Conservation (phyloP, 805 yeast species). For the Starmerella tilneyi region DNA sequence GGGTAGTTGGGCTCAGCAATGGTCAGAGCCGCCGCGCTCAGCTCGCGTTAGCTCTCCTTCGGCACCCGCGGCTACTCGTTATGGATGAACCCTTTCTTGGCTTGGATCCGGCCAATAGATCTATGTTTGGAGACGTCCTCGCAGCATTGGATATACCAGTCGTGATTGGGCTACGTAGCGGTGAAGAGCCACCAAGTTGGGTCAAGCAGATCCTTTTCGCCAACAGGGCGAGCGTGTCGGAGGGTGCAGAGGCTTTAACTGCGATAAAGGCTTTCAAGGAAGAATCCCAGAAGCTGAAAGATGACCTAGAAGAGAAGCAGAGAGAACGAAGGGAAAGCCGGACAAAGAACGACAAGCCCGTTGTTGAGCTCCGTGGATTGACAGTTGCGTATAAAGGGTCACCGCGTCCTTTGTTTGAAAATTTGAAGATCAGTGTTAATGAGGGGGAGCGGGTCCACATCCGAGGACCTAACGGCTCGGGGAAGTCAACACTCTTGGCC, state of each 20-base stretch:
- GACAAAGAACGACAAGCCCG: constrained; percentile 12
- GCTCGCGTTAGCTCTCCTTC: constrained; percentile 61
- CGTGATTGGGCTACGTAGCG: constrained; percentile 64
- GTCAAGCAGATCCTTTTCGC: constrained; percentile 47
- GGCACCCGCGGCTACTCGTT: constrained; percentile 53
- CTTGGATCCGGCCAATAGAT: constrained; percentile 64
- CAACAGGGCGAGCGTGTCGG: constrained; percentile 39
- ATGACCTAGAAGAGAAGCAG: not conserved
- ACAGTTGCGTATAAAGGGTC: constrained; percentile 54
- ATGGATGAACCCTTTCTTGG: constrained; percentile 93
- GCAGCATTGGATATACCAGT: constrained; percentile 38
- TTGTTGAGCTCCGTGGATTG: constrained; percentile 50
- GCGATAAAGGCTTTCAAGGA: not conserved
- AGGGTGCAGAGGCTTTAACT: constrained; percentile 6
- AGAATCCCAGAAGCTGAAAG: constrained; percentile 3
- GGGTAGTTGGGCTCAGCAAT: constrained; percentile 81
- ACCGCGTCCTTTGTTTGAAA: constrained; percentile 41
- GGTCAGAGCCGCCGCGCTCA: constrained; percentile 91
- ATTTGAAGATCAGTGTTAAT: constrained; percentile 56
- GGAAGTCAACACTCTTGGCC: constrained; percentile 80
- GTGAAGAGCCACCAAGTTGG: constrained; percentile 74
- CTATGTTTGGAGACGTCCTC: constrained; percentile 48
- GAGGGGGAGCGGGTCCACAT: constrained; percentile 81
- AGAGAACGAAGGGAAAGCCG: not conserved
- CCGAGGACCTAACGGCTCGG: constrained; percentile 83